Conservation (phyloP, 225 moss, liverwort and hornwort species). For the Physcomitrellopsis africana region DNA sequence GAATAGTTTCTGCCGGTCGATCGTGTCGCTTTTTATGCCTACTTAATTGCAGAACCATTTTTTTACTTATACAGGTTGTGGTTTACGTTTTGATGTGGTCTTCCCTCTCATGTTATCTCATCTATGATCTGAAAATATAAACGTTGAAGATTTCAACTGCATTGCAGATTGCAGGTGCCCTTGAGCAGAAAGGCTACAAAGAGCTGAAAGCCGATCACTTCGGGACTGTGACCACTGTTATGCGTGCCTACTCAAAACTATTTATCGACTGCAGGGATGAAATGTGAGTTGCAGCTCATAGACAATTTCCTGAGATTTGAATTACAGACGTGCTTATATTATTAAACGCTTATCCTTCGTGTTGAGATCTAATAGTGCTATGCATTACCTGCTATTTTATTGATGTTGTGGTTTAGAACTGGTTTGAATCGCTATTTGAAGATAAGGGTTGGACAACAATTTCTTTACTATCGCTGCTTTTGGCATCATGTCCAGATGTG, state of each 20-base stretch:
- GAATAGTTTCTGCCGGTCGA: background rate
- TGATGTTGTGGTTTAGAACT: background rate
- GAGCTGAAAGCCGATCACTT: slow-evolving; percentile 80
- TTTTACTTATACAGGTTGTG: background rate
- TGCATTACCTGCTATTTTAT: background rate
- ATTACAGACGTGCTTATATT: no score
- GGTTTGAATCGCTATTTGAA: background rate
- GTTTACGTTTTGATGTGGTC: slow-evolving; percentile 6
- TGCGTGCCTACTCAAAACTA: slow-evolving; percentile 85
- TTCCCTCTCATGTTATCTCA: background rate
- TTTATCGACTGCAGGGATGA: slow-evolving; percentile 84
- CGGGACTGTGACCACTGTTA: slow-evolving; percentile 72
- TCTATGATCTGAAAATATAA: slow-evolving; percentile 11
- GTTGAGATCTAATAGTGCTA: background rate
- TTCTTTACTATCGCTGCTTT: background rate
- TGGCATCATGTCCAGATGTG: slow-evolving; percentile 6
- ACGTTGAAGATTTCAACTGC: background rate
- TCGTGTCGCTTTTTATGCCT: background rate
- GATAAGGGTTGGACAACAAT: background rate
- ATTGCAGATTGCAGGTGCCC: slow-evolving; percentile 76
- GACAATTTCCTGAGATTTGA: background rate
- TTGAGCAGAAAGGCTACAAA: slow-evolving; percentile 88
- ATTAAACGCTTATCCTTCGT: no score
- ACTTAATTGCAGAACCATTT: no score
- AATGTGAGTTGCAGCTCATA: slow-evolving; percentile 58